Evolutionary conservation across 257 asterid genomes (phyloP), one percentile per base, ranked within the genome.

Genomic region (Anisodus tanguticus): DNA sequence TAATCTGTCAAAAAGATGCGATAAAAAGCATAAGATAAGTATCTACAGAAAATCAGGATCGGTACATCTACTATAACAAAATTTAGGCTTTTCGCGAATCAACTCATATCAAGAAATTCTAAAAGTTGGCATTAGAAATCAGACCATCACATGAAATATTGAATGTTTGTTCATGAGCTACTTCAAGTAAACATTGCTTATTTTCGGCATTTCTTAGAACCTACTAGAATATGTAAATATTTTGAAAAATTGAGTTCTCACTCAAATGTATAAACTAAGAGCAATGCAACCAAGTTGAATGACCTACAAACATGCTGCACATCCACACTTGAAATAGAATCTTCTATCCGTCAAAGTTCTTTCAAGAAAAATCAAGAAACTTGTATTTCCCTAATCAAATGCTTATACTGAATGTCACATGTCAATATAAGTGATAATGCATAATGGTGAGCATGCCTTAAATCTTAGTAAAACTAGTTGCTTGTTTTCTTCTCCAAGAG

Each of bases 1-100:
- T 86, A 90, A 86, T 92, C 98, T 94, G 89, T 67, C 39, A 12
- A 45, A 63, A 51, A n/a, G n/a, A 31, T 8, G 10, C 2, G 13
- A 59, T 35, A n/a, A 59, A 60, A 17, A 69, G 9, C 7, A 81
- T 41, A 26, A 4, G 35, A 9, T 26, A 76, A 51, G 8, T 53
- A 13, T 53, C 26, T 1, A 26, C 16, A 15, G 60, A 77, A 31
- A 5, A 77, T 13, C 9, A 12, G 64, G 49, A 51, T 13, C 2
- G 1, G 12, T 26, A 76, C 63, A 1, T 49, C 45, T 74, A 49
- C 22, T 12, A 76, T 12, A 0, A 53, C 0, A 77, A 53, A 31
- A 31, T 31, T 31, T 31, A 31, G 35, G 35, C 57, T 71, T 9
- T 51, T 51, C 37, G 26, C 53, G 63, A 76, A 76, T 51, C 8